Conservation (phyloP, 2,329 filamentous ascomycete species). For the Monosporascus ibericus region DNA sequence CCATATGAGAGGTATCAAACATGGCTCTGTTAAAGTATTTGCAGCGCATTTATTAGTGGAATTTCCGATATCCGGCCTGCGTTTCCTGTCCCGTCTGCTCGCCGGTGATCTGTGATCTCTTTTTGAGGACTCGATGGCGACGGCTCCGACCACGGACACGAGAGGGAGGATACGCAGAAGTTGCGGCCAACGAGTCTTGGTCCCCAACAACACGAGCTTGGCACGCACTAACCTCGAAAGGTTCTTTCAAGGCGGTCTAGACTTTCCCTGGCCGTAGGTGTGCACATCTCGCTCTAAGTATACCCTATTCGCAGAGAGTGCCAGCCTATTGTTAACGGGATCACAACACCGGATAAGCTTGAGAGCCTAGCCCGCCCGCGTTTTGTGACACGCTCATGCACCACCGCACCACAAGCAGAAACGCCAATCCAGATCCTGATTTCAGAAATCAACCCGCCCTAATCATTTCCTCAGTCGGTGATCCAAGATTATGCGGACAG, state of each 20-base stretch:
- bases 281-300: neutral
- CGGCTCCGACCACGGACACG: neutral
- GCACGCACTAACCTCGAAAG: neutral
- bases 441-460: too few relatives aligned
- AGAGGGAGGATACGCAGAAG: neutral
- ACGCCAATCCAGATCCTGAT: neutral
- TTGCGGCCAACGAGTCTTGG: neutral
- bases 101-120: neutral
- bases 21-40: too few relatives aligned
- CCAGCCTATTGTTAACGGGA: neutral
- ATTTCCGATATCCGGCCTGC: too few relatives aligned
- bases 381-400: neutral
- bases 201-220: neutral
- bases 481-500: too few relatives aligned
- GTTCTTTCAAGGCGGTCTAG: neutral
- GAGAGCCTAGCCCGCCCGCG: neutral
- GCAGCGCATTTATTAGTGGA: too few relatives aligned
- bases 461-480: too few relatives aligned
- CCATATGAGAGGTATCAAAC: too few relatives aligned
- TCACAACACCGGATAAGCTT: neutral
- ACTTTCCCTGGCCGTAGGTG: neutral
- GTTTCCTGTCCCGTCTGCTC: neutral
- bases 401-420: neutral
- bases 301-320: too few relatives aligned
- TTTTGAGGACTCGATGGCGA: neutral